Base-by-base conservation (phyloP, 2,329 filamentous ascomycete genomes). In the Rutstroemia sp. region DNA sequence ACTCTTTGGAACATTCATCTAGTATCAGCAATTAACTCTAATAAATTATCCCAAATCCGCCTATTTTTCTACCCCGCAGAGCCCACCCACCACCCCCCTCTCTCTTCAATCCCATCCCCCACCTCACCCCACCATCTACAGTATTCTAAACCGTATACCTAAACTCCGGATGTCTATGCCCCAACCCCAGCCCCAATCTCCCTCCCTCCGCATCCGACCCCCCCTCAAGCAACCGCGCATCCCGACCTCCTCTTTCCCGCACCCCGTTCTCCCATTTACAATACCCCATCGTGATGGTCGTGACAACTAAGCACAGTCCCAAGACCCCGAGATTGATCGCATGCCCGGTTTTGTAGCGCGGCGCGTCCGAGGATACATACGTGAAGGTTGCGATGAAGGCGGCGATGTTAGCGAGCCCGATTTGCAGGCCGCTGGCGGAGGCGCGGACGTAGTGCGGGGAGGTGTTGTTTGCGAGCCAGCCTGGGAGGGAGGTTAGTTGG, bases 371-470 rank as follows among this genome's bases (percentile, higher is more conserved):
- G n/a, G 89, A 95, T 63, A 95, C 89, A 68, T 95, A 54, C 19
- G 52, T 95, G 63, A 54, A 61, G 40, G 56, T 62, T 21, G 62
- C 57, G 54, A 64, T 54, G 44, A 91, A 91, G 68, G 85, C 84
- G 61, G 96, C 88, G 0, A 89, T 95, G 68, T 95, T 94, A 10
- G 89, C 74, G 58, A 95, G 89, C 65, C 52, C 52, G n/a, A 54
- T 54, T 49, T 54, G 52, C 0, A 54, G n/a, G 8, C 52, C 52
- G 2, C 44, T 49, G 9, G 52, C 52, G 23, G 52, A 49, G 8
- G 52, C 52, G 3, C 52, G 52, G 19, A 54, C 52, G 17, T 54
- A 54, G 14, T 54, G 52, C 0, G 52, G 52, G 2, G 52, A 49
- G 5, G 52, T 54, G 9, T 54, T 54, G 34, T 54, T 54, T 39